A percentile compares a stretch with the other conserved stretches of the same genome.
Conservation (phyloP, 345 rosid species). For the Heritiera fomes region DNA sequence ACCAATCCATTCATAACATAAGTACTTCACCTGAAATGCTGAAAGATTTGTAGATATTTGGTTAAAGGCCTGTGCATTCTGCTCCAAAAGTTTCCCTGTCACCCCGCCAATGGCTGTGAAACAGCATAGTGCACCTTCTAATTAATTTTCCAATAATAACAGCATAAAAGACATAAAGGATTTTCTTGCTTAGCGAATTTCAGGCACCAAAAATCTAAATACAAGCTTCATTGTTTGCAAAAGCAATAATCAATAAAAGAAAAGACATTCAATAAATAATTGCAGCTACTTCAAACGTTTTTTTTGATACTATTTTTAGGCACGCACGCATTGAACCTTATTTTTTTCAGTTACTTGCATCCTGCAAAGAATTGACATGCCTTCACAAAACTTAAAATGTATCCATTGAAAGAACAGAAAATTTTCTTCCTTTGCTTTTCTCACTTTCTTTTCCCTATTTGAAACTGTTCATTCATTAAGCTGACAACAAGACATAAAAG, state of each 20-base stretch:
- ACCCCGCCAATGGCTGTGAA: conserved; percentile 56
- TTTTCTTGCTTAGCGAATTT: neutral
- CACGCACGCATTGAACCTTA: neutral
- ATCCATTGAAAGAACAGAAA: neutral
- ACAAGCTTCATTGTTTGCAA: neutral
- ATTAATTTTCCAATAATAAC: neutral
- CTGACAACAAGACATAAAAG: too few relatives aligned
- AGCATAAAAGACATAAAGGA: neutral
- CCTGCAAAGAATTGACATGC: neutral
- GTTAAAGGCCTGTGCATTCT: conserved; percentile 49
- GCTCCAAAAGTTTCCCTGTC: conserved; percentile 56
- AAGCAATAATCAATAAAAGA: neutral
- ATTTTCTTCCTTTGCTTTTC: neutral
- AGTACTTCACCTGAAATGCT: conserved; percentile 44
- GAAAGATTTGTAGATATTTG: conserved; percentile 60
- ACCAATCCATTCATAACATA: neutral
- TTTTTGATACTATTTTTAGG: neutral
- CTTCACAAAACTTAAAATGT: neutral
- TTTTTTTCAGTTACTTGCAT: neutral
- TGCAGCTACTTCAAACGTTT: neutral
- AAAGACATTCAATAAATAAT: neutral
- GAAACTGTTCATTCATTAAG: too few relatives aligned
- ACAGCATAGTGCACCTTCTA: neutral
- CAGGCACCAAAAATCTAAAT: neutral
- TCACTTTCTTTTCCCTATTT: neutral